Conservation (phyloP, 106 monocot genomes). For the Xerophyta viscosa region DNA sequence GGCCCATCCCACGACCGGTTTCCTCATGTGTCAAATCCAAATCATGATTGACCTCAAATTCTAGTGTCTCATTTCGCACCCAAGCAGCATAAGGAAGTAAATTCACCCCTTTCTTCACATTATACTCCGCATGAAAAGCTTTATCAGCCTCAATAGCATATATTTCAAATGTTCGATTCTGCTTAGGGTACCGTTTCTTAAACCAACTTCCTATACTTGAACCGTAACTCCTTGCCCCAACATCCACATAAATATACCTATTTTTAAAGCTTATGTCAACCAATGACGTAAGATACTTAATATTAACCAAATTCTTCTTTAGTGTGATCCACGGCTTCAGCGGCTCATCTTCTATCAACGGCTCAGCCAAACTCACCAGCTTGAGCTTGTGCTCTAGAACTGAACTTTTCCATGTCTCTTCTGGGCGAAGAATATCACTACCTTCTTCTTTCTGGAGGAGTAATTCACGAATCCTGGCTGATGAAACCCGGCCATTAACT, state of each 20-base stretch:
- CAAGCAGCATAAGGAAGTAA: slow-evolving; percentile 70
- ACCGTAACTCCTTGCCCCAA: slow-evolving; percentile 69
- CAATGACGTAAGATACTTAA: slow-evolving; percentile 59
- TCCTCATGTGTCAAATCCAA: slow-evolving; percentile 26
- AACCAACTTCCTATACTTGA: slow-evolving; percentile 89
- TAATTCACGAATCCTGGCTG: slow-evolving; percentile 7
- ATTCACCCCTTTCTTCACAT: slow-evolving; percentile 39
- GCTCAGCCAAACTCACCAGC: slow-evolving; percentile 39
- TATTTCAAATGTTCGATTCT: slow-evolving; percentile 64
- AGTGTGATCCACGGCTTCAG: slow-evolving; percentile 78
- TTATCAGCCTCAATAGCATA: slow-evolving; percentile 73
- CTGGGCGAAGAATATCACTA: too few relatives aligned
- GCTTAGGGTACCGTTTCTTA: slow-evolving; percentile 81
- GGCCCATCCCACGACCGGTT: slow-evolving; percentile 54
- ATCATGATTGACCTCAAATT: slow-evolving; percentile 54
- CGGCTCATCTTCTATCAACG: slow-evolving; percentile 66
- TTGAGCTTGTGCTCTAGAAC: slow-evolving; percentile 41
- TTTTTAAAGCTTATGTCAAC: slow-evolving; percentile 66
- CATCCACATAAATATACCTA: slow-evolving; percentile 56
- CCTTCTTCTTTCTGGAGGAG: slow-evolving; percentile 11
- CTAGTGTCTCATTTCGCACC: slow-evolving; percentile 71
- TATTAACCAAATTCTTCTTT: slow-evolving; percentile 61
- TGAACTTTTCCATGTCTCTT: slow-evolving; percentile 19
- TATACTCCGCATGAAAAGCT: slow-evolving; percentile 51
- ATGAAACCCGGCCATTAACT: slow-evolving; percentile 1